These are phyloP conservation scores for Tetrapisispora taiwanensis DNA, from an alignment of 805 yeast species.

Conservation along the genomic window DNA sequence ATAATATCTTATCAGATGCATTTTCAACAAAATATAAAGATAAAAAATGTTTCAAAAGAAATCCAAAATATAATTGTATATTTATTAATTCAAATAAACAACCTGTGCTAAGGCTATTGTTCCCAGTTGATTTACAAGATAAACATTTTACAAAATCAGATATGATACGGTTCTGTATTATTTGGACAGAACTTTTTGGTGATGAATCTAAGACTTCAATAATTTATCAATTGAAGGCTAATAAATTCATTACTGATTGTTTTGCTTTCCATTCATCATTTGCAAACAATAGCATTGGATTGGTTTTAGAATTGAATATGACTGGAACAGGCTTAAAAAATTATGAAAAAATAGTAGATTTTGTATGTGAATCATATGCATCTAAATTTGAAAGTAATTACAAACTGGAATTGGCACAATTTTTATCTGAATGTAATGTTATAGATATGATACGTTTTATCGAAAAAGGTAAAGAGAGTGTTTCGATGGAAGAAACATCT, in stretches of 20 bases:
- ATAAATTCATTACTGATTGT: constrained; percentile 31
- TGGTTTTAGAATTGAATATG: constrained; percentile 42
- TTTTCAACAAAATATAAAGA: constrained; percentile 12
- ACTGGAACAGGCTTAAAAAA: constrained; percentile 38
- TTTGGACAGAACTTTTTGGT: constrained; percentile 54
- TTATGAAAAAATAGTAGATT: constrained; percentile 27
- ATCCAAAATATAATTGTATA: constrained; percentile 24
- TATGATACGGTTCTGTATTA: constrained; percentile 25
- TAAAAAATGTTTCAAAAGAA: constrained; percentile 17
- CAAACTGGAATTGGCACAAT: constrained; percentile 28
- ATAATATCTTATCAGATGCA: constrained; percentile 17
- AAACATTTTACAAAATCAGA: constrained; percentile 16
- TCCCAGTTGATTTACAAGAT: constrained; percentile 29
- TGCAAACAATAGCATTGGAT: constrained; percentile 28
- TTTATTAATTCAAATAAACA: constrained; percentile 31
- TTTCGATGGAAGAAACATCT: constrained; percentile 42
- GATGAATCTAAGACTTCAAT: constrained; percentile 49
- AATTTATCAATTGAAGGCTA: constrained; percentile 30
- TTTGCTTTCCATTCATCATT: constrained; percentile 35
- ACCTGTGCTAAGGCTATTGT: constrained; percentile 36
- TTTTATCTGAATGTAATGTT: constrained; percentile 39
- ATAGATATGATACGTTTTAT: constrained; percentile 39
- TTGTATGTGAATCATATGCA: constrained; percentile 24
- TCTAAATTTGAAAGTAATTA: constrained; percentile 10
- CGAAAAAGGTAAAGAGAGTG: constrained; percentile 29